Evolutionary conservation across 1,139 yeast species (phyloP).

Genomic region (Nakaseomyces uthaithaninus): DNA sequence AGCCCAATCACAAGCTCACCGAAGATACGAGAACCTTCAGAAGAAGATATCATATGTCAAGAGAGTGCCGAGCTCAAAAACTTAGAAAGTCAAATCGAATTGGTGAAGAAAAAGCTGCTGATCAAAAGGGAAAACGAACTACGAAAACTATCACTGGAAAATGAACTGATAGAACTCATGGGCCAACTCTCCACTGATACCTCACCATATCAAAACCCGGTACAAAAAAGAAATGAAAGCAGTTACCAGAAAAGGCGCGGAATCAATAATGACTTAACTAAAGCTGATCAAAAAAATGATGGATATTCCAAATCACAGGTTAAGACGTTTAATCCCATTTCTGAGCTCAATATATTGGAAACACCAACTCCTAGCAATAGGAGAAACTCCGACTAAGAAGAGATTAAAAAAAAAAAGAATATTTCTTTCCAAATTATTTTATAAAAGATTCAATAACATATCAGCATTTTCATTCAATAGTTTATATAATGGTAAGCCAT

Average conservation of each 20-base stretch:
- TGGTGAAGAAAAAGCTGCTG: slow-evolving; percentile 22
- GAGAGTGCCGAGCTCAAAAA: slow-evolving; percentile 28
- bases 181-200: slow-evolving; percentile 8
- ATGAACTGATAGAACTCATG: slow-evolving; percentile 23
- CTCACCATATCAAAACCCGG: slow-evolving; percentile 3
- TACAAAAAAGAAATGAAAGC: neutral
- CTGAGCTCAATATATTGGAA: slow-evolving; percentile 3
- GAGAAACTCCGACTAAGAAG: neutral
- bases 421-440: no score
- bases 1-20: neutral
- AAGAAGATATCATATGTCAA: slow-evolving; percentile 27
- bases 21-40: slow-evolving; percentile 17
- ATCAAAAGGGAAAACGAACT: slow-evolving; percentile 28
- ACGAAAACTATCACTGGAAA: slow-evolving; percentile 26
- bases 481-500: no score
- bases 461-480: neutral
- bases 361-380: slow-evolving; percentile 7
- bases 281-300: slow-evolving; percentile 2
- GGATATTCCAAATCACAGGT: neutral
- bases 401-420: slow-evolving; percentile 4
- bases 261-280: neutral
- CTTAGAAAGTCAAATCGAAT: slow-evolving; percentile 27
- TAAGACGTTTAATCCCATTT: slow-evolving; percentile 3
- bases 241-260: neutral
- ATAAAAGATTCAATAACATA: no score